These are phyloP conservation scores for Sextonia rubra DNA, from an alignment of 164 flowering plant genomes.

Conservation along the genomic window DNA sequence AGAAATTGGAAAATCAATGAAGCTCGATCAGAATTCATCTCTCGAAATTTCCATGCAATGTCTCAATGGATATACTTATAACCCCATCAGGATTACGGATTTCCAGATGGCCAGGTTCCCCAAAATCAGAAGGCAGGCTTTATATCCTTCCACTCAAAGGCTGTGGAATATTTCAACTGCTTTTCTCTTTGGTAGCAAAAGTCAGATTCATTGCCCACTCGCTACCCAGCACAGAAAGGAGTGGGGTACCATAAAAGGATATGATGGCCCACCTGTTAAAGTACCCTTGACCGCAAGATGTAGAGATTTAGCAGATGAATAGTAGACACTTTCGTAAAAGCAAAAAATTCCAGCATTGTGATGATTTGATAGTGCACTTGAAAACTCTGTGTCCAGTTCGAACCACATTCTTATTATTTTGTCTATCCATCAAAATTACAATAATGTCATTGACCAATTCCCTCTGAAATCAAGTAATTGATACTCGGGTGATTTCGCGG, in stretches of 20 bases:
- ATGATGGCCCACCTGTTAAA: constrained; percentile 1
- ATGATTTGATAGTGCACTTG: constrained; percentile 9
- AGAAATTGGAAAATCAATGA: too few species aligned
- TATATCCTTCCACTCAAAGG: neutral
- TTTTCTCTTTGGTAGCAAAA: neutral
- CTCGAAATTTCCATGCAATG: too few species aligned
- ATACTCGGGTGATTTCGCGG: too few species aligned
- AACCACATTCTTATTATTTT: neutral
- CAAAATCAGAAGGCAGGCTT: neutral
- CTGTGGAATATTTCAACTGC: neutral
- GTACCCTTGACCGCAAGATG: neutral
- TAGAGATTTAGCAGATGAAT: neutral
- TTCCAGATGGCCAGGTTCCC: neutral
- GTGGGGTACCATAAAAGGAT: constrained; percentile 6
- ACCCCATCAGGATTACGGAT: too few species aligned
- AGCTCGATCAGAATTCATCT: too few species aligned
- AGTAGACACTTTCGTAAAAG: neutral
- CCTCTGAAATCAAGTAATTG: too few species aligned
- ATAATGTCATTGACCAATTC: neutral
- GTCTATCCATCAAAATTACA: neutral
- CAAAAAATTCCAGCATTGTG: constrained; percentile 7
- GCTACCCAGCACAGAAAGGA: neutral
- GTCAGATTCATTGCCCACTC: constrained; percentile 6
- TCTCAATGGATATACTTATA: too few species aligned
- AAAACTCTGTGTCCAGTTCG: constrained; percentile 4